Evolutionary conservation across 1,284 basidiomycete genomes (phyloP), one percentile per base, ranked within the genome.

Genomic region (Naganishia albida): DNA sequence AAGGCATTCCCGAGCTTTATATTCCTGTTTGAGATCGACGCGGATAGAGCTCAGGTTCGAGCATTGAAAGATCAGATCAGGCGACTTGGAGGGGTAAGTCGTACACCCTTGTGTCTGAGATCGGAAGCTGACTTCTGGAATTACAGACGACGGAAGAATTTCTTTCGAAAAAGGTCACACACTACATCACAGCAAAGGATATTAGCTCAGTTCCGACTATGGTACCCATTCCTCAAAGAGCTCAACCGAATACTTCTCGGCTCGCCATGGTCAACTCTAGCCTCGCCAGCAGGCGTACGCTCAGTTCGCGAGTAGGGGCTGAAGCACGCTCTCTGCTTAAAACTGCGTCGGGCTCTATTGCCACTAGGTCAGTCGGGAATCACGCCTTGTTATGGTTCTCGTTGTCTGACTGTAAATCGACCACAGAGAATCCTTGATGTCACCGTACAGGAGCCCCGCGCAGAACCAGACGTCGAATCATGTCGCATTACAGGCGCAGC

Each of bases 1-100:
- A 85, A 86, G 65, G 89, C 88, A 18, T 95, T 97, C 78, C 91
- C 91, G 1, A 82, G 78, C 28, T 92, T 88, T 81, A 85, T 83
- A 20, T 95, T 97, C 80, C 89, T 93, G 78, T 89, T 97, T 75
- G 91, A 93, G 73, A 77, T 83, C 43, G 84, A 89, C 68, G 84
- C 84, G 70, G 80, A 83, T 62, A 53, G 44, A 51, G 55, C 23
- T 28, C 55, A 23, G 42, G 66, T 26, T 3, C 57, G 57, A 26
- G 46, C 49, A 34, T 23, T 60, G 50, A 57, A 49, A 39, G 44
- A 48, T 30, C 48, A 76, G 62, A 85, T 94, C 39, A 72, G 79
- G 42, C 82, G 84, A 46, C 84, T 95, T 70, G 89, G 89, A 71
- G 89, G 86, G 64, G 93, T 97, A 78, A 75, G 91, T 85, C 8